Percentiles rank a stretch among this genome's conserved stretches.
phyloP scores from a whole-genome alignment of 208 protist species.

The Trypanosoma brucei region DNA sequence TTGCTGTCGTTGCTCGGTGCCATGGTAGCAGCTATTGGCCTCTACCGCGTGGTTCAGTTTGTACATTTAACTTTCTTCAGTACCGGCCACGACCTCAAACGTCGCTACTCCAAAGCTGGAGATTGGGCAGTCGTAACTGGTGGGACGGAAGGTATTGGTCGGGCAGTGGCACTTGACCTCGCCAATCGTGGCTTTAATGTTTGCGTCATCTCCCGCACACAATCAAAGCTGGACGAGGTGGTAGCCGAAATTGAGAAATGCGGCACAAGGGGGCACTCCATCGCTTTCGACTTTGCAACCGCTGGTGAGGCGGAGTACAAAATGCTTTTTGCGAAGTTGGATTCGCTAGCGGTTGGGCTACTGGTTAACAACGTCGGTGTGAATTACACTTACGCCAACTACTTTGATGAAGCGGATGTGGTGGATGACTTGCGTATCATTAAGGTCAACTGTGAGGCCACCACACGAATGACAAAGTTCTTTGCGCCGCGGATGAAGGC shows the following conservation, averaged over 20 bases:
- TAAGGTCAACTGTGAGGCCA: constrained; percentile 86
- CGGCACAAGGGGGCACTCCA: constrained; percentile 68
- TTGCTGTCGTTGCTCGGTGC: constrained; percentile 38
- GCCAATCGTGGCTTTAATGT: constrained; percentile 89
- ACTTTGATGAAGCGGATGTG: constrained; percentile 77
- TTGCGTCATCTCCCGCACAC: constrained; percentile 83
- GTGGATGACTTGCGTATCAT: constrained; percentile 66
- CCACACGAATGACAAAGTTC: constrained; percentile 83
- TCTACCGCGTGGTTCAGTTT: constrained; percentile 46
- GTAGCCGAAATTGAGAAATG: constrained; percentile 57
- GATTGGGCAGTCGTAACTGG: constrained; percentile 92
- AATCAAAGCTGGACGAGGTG: constrained; percentile 82
- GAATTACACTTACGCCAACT: constrained; percentile 90
- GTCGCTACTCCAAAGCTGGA: constrained; percentile 63
- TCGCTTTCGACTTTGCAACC: constrained; percentile 82
- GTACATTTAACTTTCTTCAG: constrained; percentile 45
- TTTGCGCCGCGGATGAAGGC: constrained; percentile 69
- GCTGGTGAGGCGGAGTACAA: constrained; percentile 53
- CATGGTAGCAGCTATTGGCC: constrained; percentile 23
- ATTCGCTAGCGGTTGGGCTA: constrained; percentile 51
- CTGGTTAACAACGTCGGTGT: constrained; percentile 93
- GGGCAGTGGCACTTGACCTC: constrained; percentile 87
- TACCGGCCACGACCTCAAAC: constrained; percentile 51
- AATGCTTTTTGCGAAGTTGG: constrained; percentile 46
- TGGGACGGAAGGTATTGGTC: constrained; percentile 93